These are phyloP conservation scores for Pichia pseudocactophila DNA, from an alignment of 805 yeast species.

Conservation along the genomic window DNA sequence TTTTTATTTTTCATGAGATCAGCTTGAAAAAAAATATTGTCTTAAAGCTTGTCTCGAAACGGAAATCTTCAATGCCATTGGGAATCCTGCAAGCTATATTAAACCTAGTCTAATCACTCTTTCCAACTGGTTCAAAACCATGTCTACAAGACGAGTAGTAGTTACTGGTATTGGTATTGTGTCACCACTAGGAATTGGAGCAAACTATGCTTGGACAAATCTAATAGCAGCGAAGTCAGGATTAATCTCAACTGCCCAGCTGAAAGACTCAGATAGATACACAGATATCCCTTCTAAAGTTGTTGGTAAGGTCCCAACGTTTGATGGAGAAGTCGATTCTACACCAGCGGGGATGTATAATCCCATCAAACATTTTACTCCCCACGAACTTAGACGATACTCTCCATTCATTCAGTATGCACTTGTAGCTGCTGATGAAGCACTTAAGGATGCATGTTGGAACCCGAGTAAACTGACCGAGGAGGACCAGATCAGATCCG, in stretches of 20 bases:
- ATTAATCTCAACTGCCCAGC: conserved; percentile 41
- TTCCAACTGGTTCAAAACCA: too few relatives aligned
- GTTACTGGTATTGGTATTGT: conserved; percentile 87
- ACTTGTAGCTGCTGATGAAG: conserved; percentile 66
- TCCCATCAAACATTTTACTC: conserved; percentile 39
- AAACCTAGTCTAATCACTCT: too few relatives aligned
- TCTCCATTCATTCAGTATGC: conserved; percentile 76
- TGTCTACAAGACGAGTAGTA: conserved; percentile 53
- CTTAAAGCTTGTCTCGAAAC: too few relatives aligned
- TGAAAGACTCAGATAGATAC: conserved; percentile 38
- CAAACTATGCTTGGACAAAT: conserved; percentile 41
- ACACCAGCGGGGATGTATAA: conserved; percentile 32
- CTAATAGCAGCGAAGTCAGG: conserved; percentile 50
- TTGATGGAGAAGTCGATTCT: conserved; percentile 29
- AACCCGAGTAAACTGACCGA: conserved; percentile 26
- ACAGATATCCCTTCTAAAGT: conserved; percentile 57
- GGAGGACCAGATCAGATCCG: conserved; percentile 34
- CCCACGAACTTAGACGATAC: conserved; percentile 46
- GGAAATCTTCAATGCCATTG: background rate
- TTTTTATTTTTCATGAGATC: too few relatives aligned
- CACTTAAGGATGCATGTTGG: conserved; percentile 60
- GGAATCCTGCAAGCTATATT: background rate
- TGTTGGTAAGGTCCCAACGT: conserved; percentile 62
- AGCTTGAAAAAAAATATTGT: too few relatives aligned
- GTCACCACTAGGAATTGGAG: conserved; percentile 79